phyloP scores from a whole-genome alignment of 1,284 basidiomycete species.

The Mycosarcoma mackinlayi region DNA sequence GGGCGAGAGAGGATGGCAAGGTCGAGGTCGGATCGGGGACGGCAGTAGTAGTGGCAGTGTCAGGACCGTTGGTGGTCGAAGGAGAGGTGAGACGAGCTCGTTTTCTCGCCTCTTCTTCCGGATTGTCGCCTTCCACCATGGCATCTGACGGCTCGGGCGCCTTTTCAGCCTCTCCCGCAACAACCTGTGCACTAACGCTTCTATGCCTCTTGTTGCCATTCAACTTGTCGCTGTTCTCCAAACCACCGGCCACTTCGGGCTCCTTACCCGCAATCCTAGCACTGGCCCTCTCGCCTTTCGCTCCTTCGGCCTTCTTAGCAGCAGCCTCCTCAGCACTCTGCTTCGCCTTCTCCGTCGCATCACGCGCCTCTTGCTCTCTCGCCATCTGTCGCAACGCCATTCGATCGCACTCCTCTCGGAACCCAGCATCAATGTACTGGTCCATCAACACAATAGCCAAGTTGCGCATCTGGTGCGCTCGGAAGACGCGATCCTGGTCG shows the following conservation, averaged over 20 bases:
- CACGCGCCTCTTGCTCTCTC: conserved; percentile 69
- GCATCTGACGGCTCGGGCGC: not conserved
- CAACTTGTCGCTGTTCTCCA: conserved; percentile 35
- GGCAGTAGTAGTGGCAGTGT: not conserved
- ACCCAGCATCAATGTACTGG: conserved; percentile 82
- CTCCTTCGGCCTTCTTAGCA: conserved; percentile 34
- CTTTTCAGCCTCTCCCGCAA: not conserved
- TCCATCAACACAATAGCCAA: conserved; percentile 86
- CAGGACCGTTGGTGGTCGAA: not conserved
- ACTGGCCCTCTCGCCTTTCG: conserved; percentile 54
- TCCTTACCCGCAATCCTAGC: conserved; percentile 78
- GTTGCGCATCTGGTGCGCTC: conserved; percentile 89
- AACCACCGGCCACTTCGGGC: conserved; percentile 71
- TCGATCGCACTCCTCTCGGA: conserved; percentile 84
- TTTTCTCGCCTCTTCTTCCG: conserved; percentile 33
- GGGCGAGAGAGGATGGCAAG: not conserved
- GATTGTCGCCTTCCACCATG: not conserved
- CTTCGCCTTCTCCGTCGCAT: conserved; percentile 74
- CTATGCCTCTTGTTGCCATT: conserved; percentile 48
- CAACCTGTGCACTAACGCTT: conserved; percentile 26
- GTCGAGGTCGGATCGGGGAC: not conserved
- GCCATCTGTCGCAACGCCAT: conserved; percentile 84
- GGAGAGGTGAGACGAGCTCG: conserved; percentile 31
- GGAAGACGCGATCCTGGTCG: conserved; percentile 79
- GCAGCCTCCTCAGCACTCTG: conserved; percentile 53